Base-by-base conservation (phyloP, 2,329 filamentous ascomycete species). In the Fusarium temperatum region DNA sequence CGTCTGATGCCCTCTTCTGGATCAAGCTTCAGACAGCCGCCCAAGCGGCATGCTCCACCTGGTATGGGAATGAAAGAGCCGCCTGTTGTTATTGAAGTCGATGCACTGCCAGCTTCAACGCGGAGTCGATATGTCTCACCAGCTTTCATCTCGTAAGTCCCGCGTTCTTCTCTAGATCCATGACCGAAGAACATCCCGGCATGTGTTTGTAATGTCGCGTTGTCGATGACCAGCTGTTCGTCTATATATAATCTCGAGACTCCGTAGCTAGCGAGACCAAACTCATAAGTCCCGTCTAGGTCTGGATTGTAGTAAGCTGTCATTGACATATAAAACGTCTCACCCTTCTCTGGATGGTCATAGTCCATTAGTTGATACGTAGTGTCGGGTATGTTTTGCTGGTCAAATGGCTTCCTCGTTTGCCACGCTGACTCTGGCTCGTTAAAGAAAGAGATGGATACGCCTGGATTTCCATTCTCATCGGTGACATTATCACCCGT, bases 141-240 rank as follows among this genome's bases (percentile, higher is more conserved):
- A 9, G 64, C 39, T 3, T 42, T 30, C 61, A 77, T 56, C 1
- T 65, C 35, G 10, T 60, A 63, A 15, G 24, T 47, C 0, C 76
- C 77, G 15, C 72, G 75, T 62, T 80, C 77, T 64, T 83, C 82
- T 22, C 70, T 69, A 0, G 81, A 81, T 3, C 82, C 82, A 24
- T 77, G 78, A 1, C 79, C 78, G 36, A 84, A 80, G 57, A 84
- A 84, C 61, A 80, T 80, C 4, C 80, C 81, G 13, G 79, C 82
- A 28, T 75, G 75, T 4, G 65, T 68, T 53, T 83, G 81, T 30
- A 70, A 68, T 15, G 77, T 78, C 3, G 76, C 75, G 35, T 82
- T 80, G 4, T 80, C 78, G 26, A 82, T 80, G 3, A 83, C 63
- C 1, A 82, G 67, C 38, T 79, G 64, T 39, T 75, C 80, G 51